phyloP scores from a whole-genome alignment of 768 basidiomycete species.

The Russula abietina region DNA sequence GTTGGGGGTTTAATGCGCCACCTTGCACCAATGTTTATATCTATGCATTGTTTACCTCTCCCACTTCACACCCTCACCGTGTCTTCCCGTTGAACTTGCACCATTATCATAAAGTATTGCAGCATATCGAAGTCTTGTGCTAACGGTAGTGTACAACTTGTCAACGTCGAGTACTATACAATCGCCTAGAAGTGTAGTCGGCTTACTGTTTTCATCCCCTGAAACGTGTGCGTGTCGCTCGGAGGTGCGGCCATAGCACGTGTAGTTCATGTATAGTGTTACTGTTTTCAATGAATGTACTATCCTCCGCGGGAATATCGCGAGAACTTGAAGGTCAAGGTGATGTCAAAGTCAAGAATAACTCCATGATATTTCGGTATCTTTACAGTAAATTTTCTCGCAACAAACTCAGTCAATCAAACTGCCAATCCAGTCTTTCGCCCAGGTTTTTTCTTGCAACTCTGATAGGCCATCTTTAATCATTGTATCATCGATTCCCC shows the following conservation, averaged over 20 bases:
- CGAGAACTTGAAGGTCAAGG: background rate
- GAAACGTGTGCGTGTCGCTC: background rate
- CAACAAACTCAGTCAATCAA: constrained; percentile 1
- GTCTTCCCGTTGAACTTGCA: constrained; percentile 5
- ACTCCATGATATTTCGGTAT: no score
- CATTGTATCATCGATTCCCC: background rate
- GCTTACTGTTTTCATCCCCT: background rate
- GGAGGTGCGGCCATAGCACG: background rate
- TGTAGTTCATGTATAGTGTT: constrained; percentile 3
- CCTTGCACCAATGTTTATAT: constrained; percentile 21
- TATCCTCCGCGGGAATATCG: background rate
- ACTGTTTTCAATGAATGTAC: constrained; percentile 3
- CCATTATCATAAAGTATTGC: constrained; percentile 20
- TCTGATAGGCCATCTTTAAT: background rate
- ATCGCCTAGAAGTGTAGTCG: background rate
- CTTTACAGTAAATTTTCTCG: background rate
- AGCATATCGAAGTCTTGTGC: constrained; percentile 13
- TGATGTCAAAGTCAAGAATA: background rate
- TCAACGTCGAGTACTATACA: constrained; percentile 14
- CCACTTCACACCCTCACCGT: constrained; percentile 10
- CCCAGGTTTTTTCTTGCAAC: background rate
- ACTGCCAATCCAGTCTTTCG: background rate
- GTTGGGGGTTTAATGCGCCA: constrained; percentile 13
- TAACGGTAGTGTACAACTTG: constrained; percentile 20
- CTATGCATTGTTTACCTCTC: constrained; percentile 16